Base-by-base conservation (phyloP, 306 rosid genomes). In the Medicago lupulina region DNA sequence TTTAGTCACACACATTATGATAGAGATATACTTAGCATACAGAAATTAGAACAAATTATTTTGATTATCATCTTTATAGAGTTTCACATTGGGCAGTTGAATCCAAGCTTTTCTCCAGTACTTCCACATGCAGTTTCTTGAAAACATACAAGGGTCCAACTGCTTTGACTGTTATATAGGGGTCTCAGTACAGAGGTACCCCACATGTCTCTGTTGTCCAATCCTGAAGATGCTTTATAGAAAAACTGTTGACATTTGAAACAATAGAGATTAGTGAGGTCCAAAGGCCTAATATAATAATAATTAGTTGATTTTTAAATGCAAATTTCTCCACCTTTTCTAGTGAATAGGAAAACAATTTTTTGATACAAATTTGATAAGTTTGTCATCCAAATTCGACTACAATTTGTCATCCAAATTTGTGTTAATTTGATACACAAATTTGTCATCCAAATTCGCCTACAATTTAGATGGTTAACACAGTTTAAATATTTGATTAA, bases 101-200 rank as follows among this genome's bases (percentile, higher is more conserved):
- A 57, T 73, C 75, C 73, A 76, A 77, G 77, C 77, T 51, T 75
- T 54, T 76, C 57, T 39, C 61, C 69, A 62, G 62, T 82, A 58
- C 64, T 58, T 80, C 53, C 85, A 79, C 81, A 61, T 61, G 67
- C 67, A 67, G 76, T 73, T 80, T 80, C 83, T 83, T 86, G 85
- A 43, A 83, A 77, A 70, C 70, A 83, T 63, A 71, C 58, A 70
- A 77, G 82, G 87, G 87, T 79, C 85, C 86, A 77, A 69, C 68
- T 80, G 23, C 77, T 64, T 86, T 80, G 86, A 83, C 83, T 76
- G 63, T 54, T 72, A 7, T 25, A 53, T 28, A 11, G 78, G 78
- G 73, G 50, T 59, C 70, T 58, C 82, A 60, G 8, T 71, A 50
- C 75, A 72, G 68, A 68, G 84, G 82, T 83, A 74, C 86, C 79